Conservation (phyloP, 805 yeast species). For the Candida arabinofermentans region DNA sequence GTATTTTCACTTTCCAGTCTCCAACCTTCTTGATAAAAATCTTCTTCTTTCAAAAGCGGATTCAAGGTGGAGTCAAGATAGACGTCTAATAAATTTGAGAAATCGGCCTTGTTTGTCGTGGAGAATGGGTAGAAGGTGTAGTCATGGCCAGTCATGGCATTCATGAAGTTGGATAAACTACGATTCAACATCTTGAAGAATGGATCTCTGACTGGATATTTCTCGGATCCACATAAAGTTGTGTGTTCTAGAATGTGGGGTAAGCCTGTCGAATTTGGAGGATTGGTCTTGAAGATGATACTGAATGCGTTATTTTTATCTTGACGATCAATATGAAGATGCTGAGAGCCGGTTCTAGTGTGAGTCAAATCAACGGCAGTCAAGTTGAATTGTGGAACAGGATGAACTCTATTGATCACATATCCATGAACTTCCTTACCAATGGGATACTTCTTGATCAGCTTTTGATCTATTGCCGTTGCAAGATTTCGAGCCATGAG, state of each 20-base stretch:
- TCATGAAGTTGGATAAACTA: conserved; percentile 95
- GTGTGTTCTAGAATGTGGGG: conserved; percentile 97
- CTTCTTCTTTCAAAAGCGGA: conserved; percentile 74
- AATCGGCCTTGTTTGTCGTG: conserved; percentile 84
- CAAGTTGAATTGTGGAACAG: conserved; percentile 78
- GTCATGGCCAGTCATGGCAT: conserved; percentile 98
- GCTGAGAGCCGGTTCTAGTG: conserved; percentile 65
- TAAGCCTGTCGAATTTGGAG: conserved; percentile 92
- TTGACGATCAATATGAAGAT: conserved; percentile 78
- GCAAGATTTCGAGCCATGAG: conserved; percentile 2
- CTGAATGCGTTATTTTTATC: conserved; percentile 87
- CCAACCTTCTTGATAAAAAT: conserved; percentile 97
- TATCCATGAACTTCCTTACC: conserved; percentile 67
- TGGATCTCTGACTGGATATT: conserved; percentile 94
- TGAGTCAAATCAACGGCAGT: conserved; percentile 76
- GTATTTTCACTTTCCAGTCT: conserved; percentile 72
- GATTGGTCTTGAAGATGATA: conserved; percentile 87
- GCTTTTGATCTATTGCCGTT: conserved; percentile 10
- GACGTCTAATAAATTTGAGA: conserved; percentile 76
- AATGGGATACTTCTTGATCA: conserved; percentile 49
- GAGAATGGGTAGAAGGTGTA: conserved; percentile 96
- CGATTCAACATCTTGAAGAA: conserved; percentile 95
- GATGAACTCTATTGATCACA: conserved; percentile 54
- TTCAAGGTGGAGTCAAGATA: conserved; percentile 83
- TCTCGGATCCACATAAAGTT: conserved; percentile 87